Percentiles rank a stretch among this genome's conserved stretches.
phyloP scores from a whole-genome alignment of 2,329 filamentous ascomycete genomes.

The Sclerotinia glacialis region DNA sequence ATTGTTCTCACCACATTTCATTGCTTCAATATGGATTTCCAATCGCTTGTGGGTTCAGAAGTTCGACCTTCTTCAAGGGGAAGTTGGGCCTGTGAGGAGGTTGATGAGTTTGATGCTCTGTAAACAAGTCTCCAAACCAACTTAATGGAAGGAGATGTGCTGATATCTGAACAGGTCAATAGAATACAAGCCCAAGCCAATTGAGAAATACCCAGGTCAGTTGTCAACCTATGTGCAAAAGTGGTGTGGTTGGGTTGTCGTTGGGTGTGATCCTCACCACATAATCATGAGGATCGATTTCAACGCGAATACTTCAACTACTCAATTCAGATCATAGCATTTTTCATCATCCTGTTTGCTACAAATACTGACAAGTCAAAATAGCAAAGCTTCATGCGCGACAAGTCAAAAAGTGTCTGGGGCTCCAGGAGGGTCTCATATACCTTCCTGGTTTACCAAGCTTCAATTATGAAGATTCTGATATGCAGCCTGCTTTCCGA shows the following conservation, averaged over 20 bases:
- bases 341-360: neutral
- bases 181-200: slow-evolving; percentile 24
- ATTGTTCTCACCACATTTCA: neutral
- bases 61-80: slow-evolving; percentile 9
- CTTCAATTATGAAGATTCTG: slow-evolving; percentile 55
- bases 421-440: slow-evolving; percentile 49
- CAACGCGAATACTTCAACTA: neutral
- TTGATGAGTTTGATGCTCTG: slow-evolving; percentile 30
- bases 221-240: no score
- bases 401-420: slow-evolving; percentile 45
- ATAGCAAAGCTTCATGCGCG: slow-evolving; percentile 51
- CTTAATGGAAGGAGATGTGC: neutral
- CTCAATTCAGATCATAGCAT: neutral
- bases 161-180: slow-evolving; percentile 10
- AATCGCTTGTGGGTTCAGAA: neutral
- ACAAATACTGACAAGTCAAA: neutral
- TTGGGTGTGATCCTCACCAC: neutral
- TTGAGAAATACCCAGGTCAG: slow-evolving; percentile 32
- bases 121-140: slow-evolving; percentile 9
- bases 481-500: slow-evolving; percentile 54
- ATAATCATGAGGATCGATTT: neutral
- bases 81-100: slow-evolving; percentile 18
- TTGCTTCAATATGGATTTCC: slow-evolving; percentile 4
- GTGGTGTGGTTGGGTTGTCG: no score
- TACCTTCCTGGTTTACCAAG: slow-evolving; percentile 54